Evolutionary conservation across 768 basidiomycete species (phyloP).

Genomic region (Amanita pseudoporphyria): DNA sequence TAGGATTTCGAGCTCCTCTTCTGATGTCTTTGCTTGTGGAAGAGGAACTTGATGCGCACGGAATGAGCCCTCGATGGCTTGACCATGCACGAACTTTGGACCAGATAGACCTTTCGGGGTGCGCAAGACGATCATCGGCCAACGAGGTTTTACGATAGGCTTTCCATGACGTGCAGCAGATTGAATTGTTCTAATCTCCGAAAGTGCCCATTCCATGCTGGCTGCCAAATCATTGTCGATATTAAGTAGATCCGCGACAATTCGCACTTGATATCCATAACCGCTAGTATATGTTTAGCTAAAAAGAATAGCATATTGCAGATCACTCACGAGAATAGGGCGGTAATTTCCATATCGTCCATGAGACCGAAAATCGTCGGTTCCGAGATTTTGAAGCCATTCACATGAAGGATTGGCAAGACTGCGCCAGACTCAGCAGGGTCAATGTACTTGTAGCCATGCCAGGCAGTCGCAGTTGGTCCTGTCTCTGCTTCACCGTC

Average conservation of each 20-base stretch:
- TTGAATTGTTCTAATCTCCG: conserved; percentile 71
- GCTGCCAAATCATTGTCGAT: conserved; percentile 76
- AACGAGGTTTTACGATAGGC: conserved; percentile 80
- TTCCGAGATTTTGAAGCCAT: conserved; percentile 87
- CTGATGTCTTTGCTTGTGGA: conserved; percentile 54
- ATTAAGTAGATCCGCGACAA: conserved; percentile 57
- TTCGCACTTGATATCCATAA: conserved; percentile 83
- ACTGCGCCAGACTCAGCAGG: conserved; percentile 86
- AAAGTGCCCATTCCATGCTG: conserved; percentile 73
- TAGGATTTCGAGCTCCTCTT: conserved; percentile 52
- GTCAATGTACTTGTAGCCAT: conserved; percentile 84
- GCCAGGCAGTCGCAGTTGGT: conserved; percentile 76
- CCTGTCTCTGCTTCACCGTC: conserved; percentile 85
- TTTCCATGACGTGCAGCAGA: conserved; percentile 64
- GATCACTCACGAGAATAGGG: conserved; percentile 56
- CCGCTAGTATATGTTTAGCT: conserved; percentile 31
- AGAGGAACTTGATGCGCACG: conserved; percentile 86
- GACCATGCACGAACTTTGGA: conserved; percentile 56
- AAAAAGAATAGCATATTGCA: conserved; percentile 1
- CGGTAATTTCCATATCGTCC: conserved; percentile 76
- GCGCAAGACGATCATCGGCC: conserved; percentile 81
- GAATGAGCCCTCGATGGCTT: conserved; percentile 75
- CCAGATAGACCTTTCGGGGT: conserved; percentile 80
- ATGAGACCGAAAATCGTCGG: conserved; percentile 85
- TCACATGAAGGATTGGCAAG: conserved; percentile 82